phyloP scores from a whole-genome alignment of 805 yeast genomes.

The Pichia scutulata region DNA sequence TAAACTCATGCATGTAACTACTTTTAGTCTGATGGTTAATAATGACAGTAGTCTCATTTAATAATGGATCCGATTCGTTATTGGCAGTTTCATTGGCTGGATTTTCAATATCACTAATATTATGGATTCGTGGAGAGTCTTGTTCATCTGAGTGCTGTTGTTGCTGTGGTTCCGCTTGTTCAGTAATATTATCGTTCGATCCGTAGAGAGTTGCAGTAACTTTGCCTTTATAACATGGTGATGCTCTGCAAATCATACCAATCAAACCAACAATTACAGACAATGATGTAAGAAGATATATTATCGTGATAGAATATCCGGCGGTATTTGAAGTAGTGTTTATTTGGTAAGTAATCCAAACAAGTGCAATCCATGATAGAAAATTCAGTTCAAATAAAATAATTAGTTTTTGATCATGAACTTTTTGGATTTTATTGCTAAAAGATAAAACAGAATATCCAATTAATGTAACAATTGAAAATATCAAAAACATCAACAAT shows the following conservation, averaged over 20 bases:
- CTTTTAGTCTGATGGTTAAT: conserved; percentile 24
- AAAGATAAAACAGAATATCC: conserved; percentile 52
- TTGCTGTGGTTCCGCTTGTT: neutral
- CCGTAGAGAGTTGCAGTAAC: neutral
- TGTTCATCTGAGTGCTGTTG: conserved; percentile 1
- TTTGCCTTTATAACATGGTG: conserved; percentile 1
- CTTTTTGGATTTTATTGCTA: conserved; percentile 36
- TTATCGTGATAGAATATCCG: conserved; percentile 38
- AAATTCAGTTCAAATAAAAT: conserved; percentile 47
- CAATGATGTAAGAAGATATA: conserved; percentile 39
- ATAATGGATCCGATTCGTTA: conserved; percentile 7
- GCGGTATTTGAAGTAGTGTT: conserved; percentile 47
- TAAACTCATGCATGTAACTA: conserved; percentile 20
- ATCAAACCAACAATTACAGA: conserved; percentile 41
- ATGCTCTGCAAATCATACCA: conserved; percentile 2
- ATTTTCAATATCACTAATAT: conserved; percentile 3
- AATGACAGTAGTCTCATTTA: conserved; percentile 15
- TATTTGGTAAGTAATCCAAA: conserved; percentile 42
- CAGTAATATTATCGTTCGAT: conserved; percentile 1
- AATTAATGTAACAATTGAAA: conserved; percentile 40
- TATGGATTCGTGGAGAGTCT: conserved; percentile 4
- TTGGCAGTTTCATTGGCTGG: neutral
- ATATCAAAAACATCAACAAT: conserved; percentile 41
- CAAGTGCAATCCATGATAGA: conserved; percentile 48
- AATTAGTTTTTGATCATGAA: conserved; percentile 53